phyloP scores from a whole-genome alignment of 2,329 filamentous ascomycete genomes.

The Colletotrichum paranaense region DNA sequence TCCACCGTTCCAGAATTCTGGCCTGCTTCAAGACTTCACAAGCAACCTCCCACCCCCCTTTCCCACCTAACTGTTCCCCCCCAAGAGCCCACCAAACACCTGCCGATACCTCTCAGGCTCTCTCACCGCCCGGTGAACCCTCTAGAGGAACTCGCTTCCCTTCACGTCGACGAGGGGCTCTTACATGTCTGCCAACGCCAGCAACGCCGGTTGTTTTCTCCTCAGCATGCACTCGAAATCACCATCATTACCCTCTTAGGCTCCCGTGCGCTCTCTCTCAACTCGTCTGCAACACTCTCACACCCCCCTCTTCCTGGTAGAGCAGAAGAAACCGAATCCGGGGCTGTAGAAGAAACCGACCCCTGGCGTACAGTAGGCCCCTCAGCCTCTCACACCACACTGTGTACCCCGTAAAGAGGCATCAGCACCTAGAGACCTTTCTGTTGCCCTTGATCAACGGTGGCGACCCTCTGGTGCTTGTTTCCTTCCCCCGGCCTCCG shows the following conservation, averaged over 20 bases:
- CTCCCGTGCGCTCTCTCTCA: constrained; percentile 5
- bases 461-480: constrained; percentile 23
- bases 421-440: neutral
- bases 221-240: constrained; percentile 32
- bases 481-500: constrained; percentile 15
- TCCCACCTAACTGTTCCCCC: neutral
- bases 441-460: constrained; percentile 25
- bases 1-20: neutral
- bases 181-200: constrained; percentile 33
- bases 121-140: constrained; percentile 33
- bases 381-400: constrained; percentile 23
- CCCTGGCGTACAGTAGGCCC: constrained; percentile 16
- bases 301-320: neutral
- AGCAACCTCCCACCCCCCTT: neutral
- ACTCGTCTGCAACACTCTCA: constrained; percentile 1
- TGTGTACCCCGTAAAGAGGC: constrained; percentile 10
- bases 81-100: neutral
- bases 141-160: constrained; percentile 15
- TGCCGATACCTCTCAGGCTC: neutral
- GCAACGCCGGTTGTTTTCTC: constrained; percentile 26
- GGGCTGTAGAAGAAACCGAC: neutral
- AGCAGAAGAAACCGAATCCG: neutral
- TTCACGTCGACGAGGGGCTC: constrained; percentile 20
- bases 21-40: neutral
- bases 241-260: constrained; percentile 21